Conservation (phyloP, 2,329 filamentous ascomycete genomes). For the Periglandula ipomoeae region DNA sequence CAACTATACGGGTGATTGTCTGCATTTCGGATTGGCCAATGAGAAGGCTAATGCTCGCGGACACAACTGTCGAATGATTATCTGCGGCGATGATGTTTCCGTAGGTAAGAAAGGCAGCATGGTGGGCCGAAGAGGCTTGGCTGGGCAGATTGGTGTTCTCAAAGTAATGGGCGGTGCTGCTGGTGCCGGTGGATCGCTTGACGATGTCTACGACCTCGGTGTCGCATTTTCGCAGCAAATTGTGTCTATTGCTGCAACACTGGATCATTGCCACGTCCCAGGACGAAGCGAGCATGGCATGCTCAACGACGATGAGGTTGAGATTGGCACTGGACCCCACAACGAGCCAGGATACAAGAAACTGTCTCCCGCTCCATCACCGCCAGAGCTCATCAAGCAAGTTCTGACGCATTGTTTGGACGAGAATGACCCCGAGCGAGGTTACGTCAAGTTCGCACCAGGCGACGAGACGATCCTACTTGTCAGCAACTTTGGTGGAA, state of each 20-base stretch:
- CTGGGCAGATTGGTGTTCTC: constrained; percentile 50
- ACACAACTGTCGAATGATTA: constrained; percentile 45
- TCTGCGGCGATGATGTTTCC: constrained; percentile 57
- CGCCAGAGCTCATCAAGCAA: constrained; percentile 41
- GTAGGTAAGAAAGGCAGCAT: constrained; percentile 48
- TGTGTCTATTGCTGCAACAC: constrained; percentile 47
- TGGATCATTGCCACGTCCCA: constrained; percentile 53
- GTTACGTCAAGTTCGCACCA: constrained; percentile 37
- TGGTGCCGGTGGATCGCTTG: constrained; percentile 36
- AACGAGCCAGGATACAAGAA: constrained; percentile 56
- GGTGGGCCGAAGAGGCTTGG: constrained; percentile 52
- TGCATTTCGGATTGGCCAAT: constrained; percentile 52
- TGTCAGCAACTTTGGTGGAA: constrained; percentile 51
- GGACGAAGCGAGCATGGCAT: constrained; percentile 39
- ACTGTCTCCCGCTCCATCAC: constrained; percentile 40
- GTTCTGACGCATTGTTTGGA: constrained; percentile 54
- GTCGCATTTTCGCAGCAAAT: constrained; percentile 40
- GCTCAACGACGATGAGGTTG: constrained; percentile 42
- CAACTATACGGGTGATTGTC: constrained; percentile 56
- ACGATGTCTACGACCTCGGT: constrained; percentile 41
- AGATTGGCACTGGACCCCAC: constrained; percentile 59
- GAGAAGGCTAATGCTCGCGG: constrained; percentile 48
- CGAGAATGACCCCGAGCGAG: constrained; percentile 38
- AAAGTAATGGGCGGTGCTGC: constrained; percentile 47
- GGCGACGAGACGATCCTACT: constrained; percentile 43